Conservation (phyloP, 805 yeast genomes). For the Ogataea naganishii region DNA sequence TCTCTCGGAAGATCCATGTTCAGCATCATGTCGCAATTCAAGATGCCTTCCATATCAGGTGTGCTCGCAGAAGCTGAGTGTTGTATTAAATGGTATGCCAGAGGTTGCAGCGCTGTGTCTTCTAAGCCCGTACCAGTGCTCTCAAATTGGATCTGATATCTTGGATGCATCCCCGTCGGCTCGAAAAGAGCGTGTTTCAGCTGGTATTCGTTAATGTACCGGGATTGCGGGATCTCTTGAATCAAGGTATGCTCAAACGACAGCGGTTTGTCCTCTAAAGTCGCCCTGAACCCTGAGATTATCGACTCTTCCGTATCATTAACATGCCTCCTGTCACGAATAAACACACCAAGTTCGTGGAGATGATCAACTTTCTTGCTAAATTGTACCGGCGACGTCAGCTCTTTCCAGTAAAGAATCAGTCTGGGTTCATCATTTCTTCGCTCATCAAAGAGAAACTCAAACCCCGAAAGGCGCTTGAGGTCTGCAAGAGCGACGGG, state of each 20-base stretch:
- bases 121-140: too few species aligned
- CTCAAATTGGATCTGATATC: slow-evolving; percentile 7
- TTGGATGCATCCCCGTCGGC: slow-evolving; percentile 20
- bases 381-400: slow-evolving; percentile 7
- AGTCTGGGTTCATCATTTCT: slow-evolving; percentile 4
- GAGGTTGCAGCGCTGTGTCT: too few species aligned
- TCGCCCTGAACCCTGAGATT: slow-evolving; percentile 13
- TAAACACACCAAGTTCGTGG: slow-evolving; percentile 16
- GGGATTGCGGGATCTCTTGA: slow-evolving; percentile 13
- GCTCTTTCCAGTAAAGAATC: slow-evolving; percentile 13
- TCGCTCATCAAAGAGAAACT: slow-evolving; percentile 10
- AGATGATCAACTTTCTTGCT: slow-evolving; percentile 2
- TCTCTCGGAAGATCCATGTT: slow-evolving; percentile 16
- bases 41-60: not conserved
- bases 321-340: slow-evolving; percentile 4
- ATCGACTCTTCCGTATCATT: slow-evolving; percentile 11
- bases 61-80: not conserved
- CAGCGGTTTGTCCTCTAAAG: slow-evolving; percentile 2
- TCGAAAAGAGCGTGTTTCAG: slow-evolving; percentile 9
- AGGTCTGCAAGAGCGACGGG: slow-evolving; percentile 12
- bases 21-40: slow-evolving; percentile 14
- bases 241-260: slow-evolving; percentile 16
- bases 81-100: not conserved
- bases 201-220: slow-evolving; percentile 7
- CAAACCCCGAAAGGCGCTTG: slow-evolving; percentile 8